Evolutionary conservation across 805 yeast species (phyloP), one percentile per base, ranked within the genome.

Genomic region (Naumovozyma baii): DNA sequence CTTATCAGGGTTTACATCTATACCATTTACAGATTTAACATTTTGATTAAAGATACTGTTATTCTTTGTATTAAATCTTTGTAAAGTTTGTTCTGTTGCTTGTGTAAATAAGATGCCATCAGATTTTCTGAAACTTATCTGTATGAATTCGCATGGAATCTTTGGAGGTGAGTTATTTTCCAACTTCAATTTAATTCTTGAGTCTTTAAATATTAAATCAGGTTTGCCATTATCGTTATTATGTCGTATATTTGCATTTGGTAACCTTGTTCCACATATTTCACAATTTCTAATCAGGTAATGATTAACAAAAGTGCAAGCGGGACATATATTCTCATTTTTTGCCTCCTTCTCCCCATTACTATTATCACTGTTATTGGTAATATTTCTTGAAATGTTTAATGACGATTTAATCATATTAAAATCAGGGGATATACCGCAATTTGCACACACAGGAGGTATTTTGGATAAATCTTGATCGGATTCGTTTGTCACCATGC

Each of bases 301-400:
- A 57, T 88, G 95, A 56, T 90, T 92, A 10, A 76, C 63, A 52
- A 87, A 90, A 0, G 97, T 84, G 49, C 94, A 84, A 10, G 66
- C 56, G 3, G 76, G 68, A 42, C 83, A 77, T 12, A 46, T 44
- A 29, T 59, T 59, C 18, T 39, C 48, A 3, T 20, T 33, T 18
- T 29, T 12, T n/a, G 3, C 14, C 3, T 16, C 26, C 18, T 16
- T 12, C 8, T 31, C 26, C 9, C 9, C 15, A 7, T 22, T 22
- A 7, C 10, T 22, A 7, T 22, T 22, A 10, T 22, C 10, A 10
- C 14, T 29, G 17, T 7, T 13, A 5, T 26, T 9, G 19, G n/a
- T 2, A 20, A 19, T 14, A 12, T 33, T 31, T 9, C 19, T 10
- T 3, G 46, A 38, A 22, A 39, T 32, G 18, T 47, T 55, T 13